These are phyloP conservation scores for Epichloe sibirici DNA, from an alignment of 2,329 filamentous ascomycete genomes.

Conservation along the genomic window DNA sequence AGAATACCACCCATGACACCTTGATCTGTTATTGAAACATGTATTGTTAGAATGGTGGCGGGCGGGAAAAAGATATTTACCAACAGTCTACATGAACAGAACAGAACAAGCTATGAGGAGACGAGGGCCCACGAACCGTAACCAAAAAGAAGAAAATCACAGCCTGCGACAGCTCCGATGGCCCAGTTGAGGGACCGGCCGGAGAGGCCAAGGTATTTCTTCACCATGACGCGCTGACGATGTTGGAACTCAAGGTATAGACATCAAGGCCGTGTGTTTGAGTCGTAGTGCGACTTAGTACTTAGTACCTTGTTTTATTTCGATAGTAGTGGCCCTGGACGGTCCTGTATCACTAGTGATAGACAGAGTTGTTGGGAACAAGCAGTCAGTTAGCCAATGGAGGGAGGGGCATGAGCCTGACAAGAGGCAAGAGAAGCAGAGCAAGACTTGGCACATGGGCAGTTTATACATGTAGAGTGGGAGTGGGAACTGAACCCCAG, in stretches of 20 bases:
- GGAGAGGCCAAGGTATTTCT: conserved; percentile 50
- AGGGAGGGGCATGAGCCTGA: too few relatives aligned
- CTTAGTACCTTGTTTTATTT: too few relatives aligned
- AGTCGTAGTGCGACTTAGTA: neutral
- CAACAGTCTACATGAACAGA: neutral
- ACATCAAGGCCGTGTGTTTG: neutral
- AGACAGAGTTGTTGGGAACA: too few relatives aligned
- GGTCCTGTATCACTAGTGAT: too few relatives aligned
- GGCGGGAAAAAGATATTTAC: too few relatives aligned
- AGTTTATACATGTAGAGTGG: neutral
- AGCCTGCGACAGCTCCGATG: conserved; percentile 58
- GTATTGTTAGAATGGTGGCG: neutral
- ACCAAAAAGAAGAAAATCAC: conserved; percentile 55
- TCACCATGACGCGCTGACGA: conserved; percentile 13
- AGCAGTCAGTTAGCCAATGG: too few relatives aligned
- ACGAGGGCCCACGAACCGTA: conserved; percentile 30
- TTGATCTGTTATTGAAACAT: conserved; percentile 42
- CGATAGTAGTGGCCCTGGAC: too few relatives aligned
- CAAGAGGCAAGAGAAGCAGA: neutral
- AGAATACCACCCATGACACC: conserved; percentile 67
- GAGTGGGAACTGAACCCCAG: neutral
- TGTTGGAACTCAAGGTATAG: neutral
- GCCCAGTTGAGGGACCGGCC: conserved; percentile 56
- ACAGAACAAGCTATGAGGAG: neutral
- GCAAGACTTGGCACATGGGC: neutral